Base-by-base conservation (phyloP, 305 asterid genomes). In the Rubia peregrina region DNA sequence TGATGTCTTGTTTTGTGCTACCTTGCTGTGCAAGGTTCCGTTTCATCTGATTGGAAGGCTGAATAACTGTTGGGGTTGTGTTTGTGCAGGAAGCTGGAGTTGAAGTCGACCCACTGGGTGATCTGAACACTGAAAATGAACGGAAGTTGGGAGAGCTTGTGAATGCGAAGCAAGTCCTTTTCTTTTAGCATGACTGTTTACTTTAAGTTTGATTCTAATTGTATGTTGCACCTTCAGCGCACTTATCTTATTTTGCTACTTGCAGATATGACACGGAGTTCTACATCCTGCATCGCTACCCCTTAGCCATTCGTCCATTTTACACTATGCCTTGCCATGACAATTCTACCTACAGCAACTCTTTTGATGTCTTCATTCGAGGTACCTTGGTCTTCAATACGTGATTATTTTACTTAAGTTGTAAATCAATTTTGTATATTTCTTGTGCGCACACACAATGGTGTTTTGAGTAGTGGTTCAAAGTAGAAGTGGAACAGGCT, bases 221-320 rank as follows among this genome's bases (percentile, higher is more conserved):
- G 55, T 63, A 5, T 13, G 24, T 65, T 4, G 30, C 17, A 19
- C 36, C 55, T 26, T 33, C 49, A 67, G 41, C 63, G 53, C 67
- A 33, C 36, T 43, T 61, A 17, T 30, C 75, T 14, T 30, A 16
- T 65, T 22, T 36, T 70, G 61, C 38, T 74, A 26, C 53, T 60
- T 78, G 67, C 77, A 90, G 98, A 84, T 90, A 87, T 72, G 88
- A 76, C 70, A 92, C 98, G 24, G 98, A 92, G 78, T 92, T 90
- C 88, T 92, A 87, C 84, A 90, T 90, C 64, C 97, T 90, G 76
- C 96, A 92, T 72, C 93, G 95, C 38, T 92, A 90, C 72, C 98
- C 96, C 70, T 75, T 80, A 70, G 94, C 90, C 64, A 89, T 92
- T 75, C 89, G 97, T 16, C 98, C 98, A 59, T 92, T 92, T 81